A percentile compares a stretch with the other conserved stretches of the same genome.
phyloP scores from a whole-genome alignment of 1,284 basidiomycete genomes.

The Salmacisia buchloeana region DNA sequence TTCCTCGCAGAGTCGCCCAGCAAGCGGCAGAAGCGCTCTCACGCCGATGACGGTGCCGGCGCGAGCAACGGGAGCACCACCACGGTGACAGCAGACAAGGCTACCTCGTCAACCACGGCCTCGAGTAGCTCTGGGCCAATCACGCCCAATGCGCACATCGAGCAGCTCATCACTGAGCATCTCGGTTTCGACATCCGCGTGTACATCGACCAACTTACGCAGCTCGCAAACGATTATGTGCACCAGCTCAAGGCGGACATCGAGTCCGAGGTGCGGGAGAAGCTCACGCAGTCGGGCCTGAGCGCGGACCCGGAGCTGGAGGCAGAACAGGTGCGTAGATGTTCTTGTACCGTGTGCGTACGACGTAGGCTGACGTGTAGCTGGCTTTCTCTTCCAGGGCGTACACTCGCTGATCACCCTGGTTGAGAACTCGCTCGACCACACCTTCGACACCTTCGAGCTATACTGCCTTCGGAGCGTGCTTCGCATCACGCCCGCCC shows the following conservation, averaged over 20 bases:
- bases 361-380: background rate
- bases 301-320: slow-evolving; percentile 27
- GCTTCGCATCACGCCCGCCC: slow-evolving; percentile 38
- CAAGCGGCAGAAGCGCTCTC: slow-evolving; percentile 4
- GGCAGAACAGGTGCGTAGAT: slow-evolving; percentile 25
- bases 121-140: background rate
- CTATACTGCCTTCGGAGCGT: slow-evolving; percentile 43
- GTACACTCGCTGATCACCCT: slow-evolving; percentile 42
- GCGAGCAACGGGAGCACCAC: background rate
- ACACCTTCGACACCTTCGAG: slow-evolving; percentile 47
- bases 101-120: background rate
- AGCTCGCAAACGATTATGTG: slow-evolving; percentile 44
- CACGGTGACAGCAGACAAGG: background rate
- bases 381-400: slow-evolving; percentile 14
- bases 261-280: slow-evolving; percentile 26
- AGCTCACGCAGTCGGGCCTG: slow-evolving; percentile 17
- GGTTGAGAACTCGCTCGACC: slow-evolving; percentile 46
- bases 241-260: slow-evolving; percentile 38
- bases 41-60: background rate
- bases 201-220: slow-evolving; percentile 43
- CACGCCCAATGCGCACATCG: slow-evolving; percentile 7
- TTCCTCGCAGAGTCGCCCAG: background rate
- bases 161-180: slow-evolving; percentile 44
- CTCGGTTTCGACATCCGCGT: slow-evolving; percentile 46
- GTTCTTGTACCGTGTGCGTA: background rate